Percentiles rank a stretch among this genome's conserved stretches.
Conservation (phyloP, 805 yeast genomes). For the Myxozyma neotropica region DNA sequence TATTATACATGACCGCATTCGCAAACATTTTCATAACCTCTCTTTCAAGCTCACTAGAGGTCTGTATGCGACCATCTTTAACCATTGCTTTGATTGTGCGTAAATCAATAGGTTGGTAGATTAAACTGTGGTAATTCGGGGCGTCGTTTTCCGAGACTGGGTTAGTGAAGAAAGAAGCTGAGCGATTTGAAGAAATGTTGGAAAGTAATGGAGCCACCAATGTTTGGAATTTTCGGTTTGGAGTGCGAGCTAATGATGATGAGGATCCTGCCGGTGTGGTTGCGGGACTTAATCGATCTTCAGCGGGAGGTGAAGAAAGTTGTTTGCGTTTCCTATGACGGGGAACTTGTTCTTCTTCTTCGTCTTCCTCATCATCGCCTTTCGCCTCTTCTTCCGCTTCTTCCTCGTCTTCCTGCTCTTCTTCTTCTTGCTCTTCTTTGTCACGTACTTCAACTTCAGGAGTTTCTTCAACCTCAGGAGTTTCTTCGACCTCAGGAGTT, state of each 20-base stretch:
- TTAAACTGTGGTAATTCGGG: constrained; percentile 64
- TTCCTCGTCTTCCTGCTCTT: constrained; percentile 17
- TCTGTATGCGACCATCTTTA: constrained; percentile 58
- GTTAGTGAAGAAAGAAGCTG: constrained; percentile 70
- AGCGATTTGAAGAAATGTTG: constrained; percentile 68
- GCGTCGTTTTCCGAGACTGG: constrained; percentile 72
- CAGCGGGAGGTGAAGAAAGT: not conserved
- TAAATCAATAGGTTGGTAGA: constrained; percentile 67
- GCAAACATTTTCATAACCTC: constrained; percentile 78
- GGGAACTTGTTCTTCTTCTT: constrained; percentile 23
- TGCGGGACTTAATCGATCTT: constrained; percentile 6
- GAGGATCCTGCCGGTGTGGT: constrained; percentile 16
- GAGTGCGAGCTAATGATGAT: constrained; percentile 34
- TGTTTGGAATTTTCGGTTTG: constrained; percentile 58
- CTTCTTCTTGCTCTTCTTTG: constrained; percentile 10
- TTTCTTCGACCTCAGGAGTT: constrained; percentile 17
- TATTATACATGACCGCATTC: constrained; percentile 81
- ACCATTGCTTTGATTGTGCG: constrained; percentile 62
- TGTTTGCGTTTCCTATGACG: constrained; percentile 19
- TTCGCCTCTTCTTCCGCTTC: constrained; percentile 19
- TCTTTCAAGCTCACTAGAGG: constrained; percentile 58
- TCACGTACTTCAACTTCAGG: constrained; percentile 13
- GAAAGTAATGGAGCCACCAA: constrained; percentile 63
- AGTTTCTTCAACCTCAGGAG: not conserved
- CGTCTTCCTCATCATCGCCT: constrained; percentile 14